Percentiles rank a stretch among this genome's conserved stretches.
These are phyloP conservation scores for Remersonia thermophila DNA, from an alignment of 2,329 filamentous ascomycete genomes.

Conservation along the genomic window DNA sequence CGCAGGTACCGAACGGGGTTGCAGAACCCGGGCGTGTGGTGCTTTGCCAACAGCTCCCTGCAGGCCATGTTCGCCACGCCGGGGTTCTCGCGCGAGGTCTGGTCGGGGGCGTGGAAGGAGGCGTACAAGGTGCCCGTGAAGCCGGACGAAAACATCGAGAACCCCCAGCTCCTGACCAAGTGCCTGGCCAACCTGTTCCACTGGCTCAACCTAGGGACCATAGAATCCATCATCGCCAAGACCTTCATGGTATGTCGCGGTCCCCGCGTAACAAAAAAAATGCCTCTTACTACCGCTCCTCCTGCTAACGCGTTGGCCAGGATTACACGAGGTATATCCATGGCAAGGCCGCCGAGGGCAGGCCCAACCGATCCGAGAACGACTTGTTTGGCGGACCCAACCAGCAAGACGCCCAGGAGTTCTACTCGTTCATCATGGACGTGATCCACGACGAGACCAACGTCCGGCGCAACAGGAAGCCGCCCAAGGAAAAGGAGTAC, in stretches of 20 bases:
- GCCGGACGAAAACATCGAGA: slow-evolving; percentile 38
- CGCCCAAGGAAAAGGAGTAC: slow-evolving; percentile 9
- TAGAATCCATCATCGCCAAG: slow-evolving; percentile 38
- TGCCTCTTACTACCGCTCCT: too few species aligned
- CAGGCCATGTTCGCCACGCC: slow-evolving; percentile 70
- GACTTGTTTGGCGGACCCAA: slow-evolving; percentile 55
- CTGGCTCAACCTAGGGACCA: slow-evolving; percentile 41
- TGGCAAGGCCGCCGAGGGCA: slow-evolving; percentile 20
- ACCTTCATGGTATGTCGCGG: slow-evolving; percentile 42
- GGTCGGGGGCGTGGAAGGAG: slow-evolving; percentile 47
- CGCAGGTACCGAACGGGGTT: slow-evolving; percentile 54
- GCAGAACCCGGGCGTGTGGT: slow-evolving; percentile 69
- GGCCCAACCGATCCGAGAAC: slow-evolving; percentile 24
- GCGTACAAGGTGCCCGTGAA: slow-evolving; percentile 58
- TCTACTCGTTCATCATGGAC: slow-evolving; percentile 70
- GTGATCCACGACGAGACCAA: slow-evolving; percentile 83
- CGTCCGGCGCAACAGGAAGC: slow-evolving; percentile 30
- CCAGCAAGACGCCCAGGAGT: slow-evolving; percentile 89
- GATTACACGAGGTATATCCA: slow-evolving; percentile 56
- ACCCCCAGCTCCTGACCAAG: slow-evolving; percentile 47
- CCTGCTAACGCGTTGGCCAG: slow-evolving; percentile 26
- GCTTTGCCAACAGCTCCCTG: slow-evolving; percentile 85
- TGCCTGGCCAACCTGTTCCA: slow-evolving; percentile 47
- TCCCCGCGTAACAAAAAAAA: slow-evolving; percentile 14
- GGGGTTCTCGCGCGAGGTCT: slow-evolving; percentile 51